A percentile compares a stretch with the other conserved stretches of the same genome.
phyloP scores from a whole-genome alignment of 2,329 filamentous ascomycete species.

The Hymenoscyphus repandus region DNA sequence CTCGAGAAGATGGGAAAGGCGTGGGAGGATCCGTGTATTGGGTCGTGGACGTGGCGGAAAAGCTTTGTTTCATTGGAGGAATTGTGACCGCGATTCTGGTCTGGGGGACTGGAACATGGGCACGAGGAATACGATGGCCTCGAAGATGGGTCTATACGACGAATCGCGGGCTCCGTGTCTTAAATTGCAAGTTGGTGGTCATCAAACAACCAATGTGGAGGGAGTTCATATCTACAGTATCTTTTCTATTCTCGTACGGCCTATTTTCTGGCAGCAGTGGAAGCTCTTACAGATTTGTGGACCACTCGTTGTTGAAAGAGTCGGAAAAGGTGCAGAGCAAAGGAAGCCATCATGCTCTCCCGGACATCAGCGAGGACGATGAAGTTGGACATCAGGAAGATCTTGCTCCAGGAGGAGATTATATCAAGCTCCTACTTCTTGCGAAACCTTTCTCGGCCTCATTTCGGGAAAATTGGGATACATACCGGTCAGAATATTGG shows the following conservation, averaged over 20 bases:
- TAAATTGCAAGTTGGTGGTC: slow-evolving; percentile 95
- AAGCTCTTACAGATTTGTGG: slow-evolving; percentile 72
- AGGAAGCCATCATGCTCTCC: slow-evolving; percentile 34
- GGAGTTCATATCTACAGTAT: slow-evolving; percentile 66
- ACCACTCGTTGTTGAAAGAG: slow-evolving; percentile 55
- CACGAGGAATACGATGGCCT: slow-evolving; percentile 90
- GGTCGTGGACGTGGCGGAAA: slow-evolving; percentile 86
- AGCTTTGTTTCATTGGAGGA: slow-evolving; percentile 86
- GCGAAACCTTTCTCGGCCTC: slow-evolving; percentile 6
- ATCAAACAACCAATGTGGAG: slow-evolving; percentile 78
- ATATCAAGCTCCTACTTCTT: slow-evolving; percentile 56
- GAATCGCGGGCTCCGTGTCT: slow-evolving; percentile 82
- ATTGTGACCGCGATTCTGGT: slow-evolving; percentile 81
- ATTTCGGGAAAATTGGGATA: slow-evolving; percentile 90
- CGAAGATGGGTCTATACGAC: slow-evolving; percentile 83
- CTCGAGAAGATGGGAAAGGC: slow-evolving; percentile 87
- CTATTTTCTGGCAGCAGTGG: slow-evolving; percentile 62
- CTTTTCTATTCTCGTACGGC: slow-evolving; percentile 74
- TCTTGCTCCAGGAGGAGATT: slow-evolving; percentile 81
- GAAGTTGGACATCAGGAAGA: slow-evolving; percentile 78
- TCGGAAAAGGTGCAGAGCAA: slow-evolving; percentile 54
- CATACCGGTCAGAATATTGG: slow-evolving; percentile 94
- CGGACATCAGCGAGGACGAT: slow-evolving; percentile 47
- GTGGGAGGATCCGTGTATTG: slow-evolving; percentile 94
- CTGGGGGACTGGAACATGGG: slow-evolving; percentile 95